Conservation (phyloP, 2,329 filamentous ascomycete species). For the Beauveria rudraprayagi region DNA sequence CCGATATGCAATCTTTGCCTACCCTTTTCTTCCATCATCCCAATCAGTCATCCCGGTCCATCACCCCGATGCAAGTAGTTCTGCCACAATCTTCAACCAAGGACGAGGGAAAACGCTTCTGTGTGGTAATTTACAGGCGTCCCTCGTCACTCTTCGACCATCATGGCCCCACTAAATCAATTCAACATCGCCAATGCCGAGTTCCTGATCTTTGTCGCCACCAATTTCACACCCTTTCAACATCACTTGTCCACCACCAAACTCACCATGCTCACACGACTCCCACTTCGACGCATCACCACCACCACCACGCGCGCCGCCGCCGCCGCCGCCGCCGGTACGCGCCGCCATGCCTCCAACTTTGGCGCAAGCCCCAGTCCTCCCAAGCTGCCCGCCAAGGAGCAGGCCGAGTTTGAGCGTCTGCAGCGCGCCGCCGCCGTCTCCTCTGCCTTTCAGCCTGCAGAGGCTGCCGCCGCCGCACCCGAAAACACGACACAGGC, state of each 20-base stretch:
- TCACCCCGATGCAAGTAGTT: too few species aligned
- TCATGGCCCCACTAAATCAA: background rate
- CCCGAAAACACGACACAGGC: constrained; percentile 21
- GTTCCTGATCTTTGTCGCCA: background rate
- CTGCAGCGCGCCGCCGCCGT: constrained; percentile 60
- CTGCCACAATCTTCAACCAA: too few species aligned
- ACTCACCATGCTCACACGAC: constrained; percentile 3
- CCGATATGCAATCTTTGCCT: background rate
- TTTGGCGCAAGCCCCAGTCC: constrained; percentile 55
- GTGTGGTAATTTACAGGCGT: too few species aligned
- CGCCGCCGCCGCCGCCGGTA: constrained; percentile 4
- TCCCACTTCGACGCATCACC: constrained; percentile 15
- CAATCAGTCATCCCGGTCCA: too few species aligned
- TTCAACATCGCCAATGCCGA: background rate
- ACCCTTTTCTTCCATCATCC: too few species aligned
- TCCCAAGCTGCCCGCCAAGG: constrained; percentile 76
- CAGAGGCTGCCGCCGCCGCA: constrained; percentile 15
- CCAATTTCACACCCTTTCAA: background rate
- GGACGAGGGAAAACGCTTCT: too few species aligned
- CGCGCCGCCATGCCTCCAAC: constrained; percentile 28
- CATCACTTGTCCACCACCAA: background rate
- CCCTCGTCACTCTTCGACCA: too few species aligned
- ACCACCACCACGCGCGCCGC: background rate
- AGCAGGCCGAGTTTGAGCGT: constrained; percentile 84
- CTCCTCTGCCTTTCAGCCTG: constrained; percentile 33